phyloP scores from a whole-genome alignment of 805 yeast species.

The Tetrapisispora arboricola region DNA sequence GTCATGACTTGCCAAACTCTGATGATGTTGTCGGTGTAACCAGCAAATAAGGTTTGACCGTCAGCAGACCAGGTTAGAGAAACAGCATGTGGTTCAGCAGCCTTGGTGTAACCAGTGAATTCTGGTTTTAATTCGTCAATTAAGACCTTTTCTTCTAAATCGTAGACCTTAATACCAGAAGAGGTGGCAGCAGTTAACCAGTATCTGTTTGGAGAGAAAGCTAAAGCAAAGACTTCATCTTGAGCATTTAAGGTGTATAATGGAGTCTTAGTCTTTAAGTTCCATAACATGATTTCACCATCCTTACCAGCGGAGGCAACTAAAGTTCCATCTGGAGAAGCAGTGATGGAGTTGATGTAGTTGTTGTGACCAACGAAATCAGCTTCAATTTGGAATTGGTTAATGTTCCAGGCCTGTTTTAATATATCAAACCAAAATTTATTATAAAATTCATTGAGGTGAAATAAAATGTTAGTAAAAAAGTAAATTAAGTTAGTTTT shows the following conservation, averaged over 20 bases:
- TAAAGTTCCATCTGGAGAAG: constrained; percentile 99
- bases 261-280: constrained; percentile 73
- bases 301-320: constrained; percentile 99
- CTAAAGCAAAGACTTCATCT: constrained; percentile 95
- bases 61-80: constrained; percentile 99
- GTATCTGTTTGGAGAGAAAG: constrained; percentile 99
- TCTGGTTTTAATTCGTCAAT: constrained; percentile 98
- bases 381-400: constrained; percentile 75
- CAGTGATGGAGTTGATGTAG: constrained; percentile 92
- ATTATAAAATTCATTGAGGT: constrained; percentile 28
- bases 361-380: constrained; percentile 99
- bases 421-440: constrained; percentile 5
- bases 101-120: constrained; percentile 76
- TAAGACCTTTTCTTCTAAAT: constrained; percentile 87
- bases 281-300: constrained; percentile 98
- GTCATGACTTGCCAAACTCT: constrained; percentile 99
- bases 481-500: background rate
- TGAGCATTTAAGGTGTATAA: constrained; percentile 91
- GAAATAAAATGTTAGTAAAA: constrained; percentile 35
- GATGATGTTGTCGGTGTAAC: constrained; percentile 99
- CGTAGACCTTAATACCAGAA: constrained; percentile 94
- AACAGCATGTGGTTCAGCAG: constrained; percentile 96
- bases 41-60: constrained; percentile 98
- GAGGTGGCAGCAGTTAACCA: constrained; percentile 99
- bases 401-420: constrained; percentile 83